Conservation (phyloP, 495 filamentous ascomycete species). For the Podospora fimiseda region DNA sequence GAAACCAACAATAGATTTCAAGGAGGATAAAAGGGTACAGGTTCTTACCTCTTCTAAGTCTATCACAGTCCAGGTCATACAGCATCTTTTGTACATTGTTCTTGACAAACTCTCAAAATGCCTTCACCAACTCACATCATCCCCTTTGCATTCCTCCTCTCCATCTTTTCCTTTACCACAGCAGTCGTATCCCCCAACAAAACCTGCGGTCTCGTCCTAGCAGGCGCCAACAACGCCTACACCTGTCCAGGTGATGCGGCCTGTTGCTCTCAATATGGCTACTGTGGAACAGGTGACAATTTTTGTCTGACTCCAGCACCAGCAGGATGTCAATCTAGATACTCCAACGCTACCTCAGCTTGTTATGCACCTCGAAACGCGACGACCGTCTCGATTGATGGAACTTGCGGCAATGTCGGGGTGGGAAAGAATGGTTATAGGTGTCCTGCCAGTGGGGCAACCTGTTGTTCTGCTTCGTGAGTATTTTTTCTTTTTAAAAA, state of each 20-base stretch:
- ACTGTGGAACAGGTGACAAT: constrained; percentile 30
- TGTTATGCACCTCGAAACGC: constrained; percentile 27
- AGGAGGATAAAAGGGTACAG: no score
- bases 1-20: no score
- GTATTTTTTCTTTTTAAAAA: constrained; percentile 3
- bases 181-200: constrained; percentile 28
- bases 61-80: no score
- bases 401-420: constrained; percentile 28
- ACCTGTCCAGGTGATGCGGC: constrained; percentile 28
- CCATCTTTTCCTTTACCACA: background rate
- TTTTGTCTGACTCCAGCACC: constrained; percentile 30
- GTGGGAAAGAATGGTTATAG: constrained; percentile 29
- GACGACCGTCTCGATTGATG: constrained; percentile 24
- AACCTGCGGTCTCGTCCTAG: constrained; percentile 26
- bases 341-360: constrained; percentile 26
- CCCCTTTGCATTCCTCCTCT: background rate
- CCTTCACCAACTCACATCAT: background rate
- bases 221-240: constrained; percentile 24
- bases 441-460: constrained; percentile 21
- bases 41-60: no score
- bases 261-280: constrained; percentile 33
- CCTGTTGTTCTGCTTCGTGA: constrained; percentile 30
- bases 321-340: constrained; percentile 27
- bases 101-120: background rate
- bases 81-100: no score